Conservation (phyloP, 176 grass and related monocot species). For the Aegilops tauschii region DNA sequence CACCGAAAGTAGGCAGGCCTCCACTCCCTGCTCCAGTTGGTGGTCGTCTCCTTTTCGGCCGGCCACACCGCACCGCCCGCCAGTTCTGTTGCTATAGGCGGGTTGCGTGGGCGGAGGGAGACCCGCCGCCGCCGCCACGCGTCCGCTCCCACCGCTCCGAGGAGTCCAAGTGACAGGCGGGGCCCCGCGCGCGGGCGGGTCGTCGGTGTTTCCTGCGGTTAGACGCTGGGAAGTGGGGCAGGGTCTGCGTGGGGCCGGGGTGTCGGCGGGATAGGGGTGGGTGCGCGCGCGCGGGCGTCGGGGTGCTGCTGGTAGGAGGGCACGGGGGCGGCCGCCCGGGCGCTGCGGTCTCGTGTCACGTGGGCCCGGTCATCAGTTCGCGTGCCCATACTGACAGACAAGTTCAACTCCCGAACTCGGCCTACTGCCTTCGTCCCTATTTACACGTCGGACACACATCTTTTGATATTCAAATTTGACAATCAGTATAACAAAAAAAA, state of each 20-base stretch:
- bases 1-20: neutral
- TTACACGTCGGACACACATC: too few relatives aligned
- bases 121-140: conserved; percentile 9
- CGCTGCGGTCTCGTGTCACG: too few relatives aligned
- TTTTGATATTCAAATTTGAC: too few relatives aligned
- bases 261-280: neutral
- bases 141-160: neutral
- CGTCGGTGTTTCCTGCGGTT: neutral
- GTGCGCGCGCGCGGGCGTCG: neutral
- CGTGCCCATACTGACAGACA: too few relatives aligned
- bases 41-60: neutral
- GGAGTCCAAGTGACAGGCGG: conserved; percentile 1
- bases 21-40: neutral
- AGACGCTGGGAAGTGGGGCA: neutral
- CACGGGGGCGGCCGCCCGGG: too few relatives aligned
- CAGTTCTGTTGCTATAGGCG: neutral
- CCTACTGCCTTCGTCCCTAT: too few relatives aligned
- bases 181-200: neutral
- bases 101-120: conserved; percentile 5
- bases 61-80: neutral
- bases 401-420: too few relatives aligned
- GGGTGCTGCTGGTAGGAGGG: too few relatives aligned
- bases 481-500: too few relatives aligned
- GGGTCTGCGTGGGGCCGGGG: accelerated
- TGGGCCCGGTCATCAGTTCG: neutral